These are phyloP conservation scores for Centella asiatica DNA, from an alignment of 129 eudicot species.

Conservation along the genomic window DNA sequence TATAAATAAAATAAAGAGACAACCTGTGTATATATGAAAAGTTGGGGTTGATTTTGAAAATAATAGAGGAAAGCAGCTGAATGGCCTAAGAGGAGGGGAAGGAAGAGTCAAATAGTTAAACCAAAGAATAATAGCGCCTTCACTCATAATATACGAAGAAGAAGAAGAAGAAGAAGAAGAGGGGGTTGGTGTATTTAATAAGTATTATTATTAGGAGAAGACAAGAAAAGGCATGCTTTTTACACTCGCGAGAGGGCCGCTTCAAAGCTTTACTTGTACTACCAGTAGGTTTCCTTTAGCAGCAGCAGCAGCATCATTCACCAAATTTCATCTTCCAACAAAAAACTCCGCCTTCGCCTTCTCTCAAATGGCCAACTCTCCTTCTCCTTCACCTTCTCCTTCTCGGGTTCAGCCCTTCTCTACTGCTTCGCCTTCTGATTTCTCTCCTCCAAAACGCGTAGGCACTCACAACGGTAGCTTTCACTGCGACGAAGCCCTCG, in stretches of 20 bases:
- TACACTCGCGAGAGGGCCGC: constrained; percentile 9
- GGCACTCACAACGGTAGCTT: constrained; percentile 96
- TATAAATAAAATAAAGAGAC: too few relatives aligned
- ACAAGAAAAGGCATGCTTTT: constrained; percentile 1
- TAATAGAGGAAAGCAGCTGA: too few relatives aligned
- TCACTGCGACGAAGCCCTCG: constrained; percentile 98
- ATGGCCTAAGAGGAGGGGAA: too few relatives aligned
- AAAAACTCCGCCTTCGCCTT: constrained; percentile 6
- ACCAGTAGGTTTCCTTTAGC: background rate
- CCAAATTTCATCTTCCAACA: background rate
- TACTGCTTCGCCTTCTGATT: constrained; percentile 10
- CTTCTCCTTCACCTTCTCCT: constrained; percentile 13
- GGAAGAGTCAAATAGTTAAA: too few relatives aligned
- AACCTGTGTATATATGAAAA: too few relatives aligned
- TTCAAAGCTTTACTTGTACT: background rate
- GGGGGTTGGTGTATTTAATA: too few relatives aligned
- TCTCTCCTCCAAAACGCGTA: constrained; percentile 40
- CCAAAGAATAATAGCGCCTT: too few relatives aligned
- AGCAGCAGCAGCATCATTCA: too few relatives aligned
- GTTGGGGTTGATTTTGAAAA: too few relatives aligned
- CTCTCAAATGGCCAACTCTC: constrained; percentile 20
- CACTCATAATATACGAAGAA: too few relatives aligned
- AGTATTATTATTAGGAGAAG: background rate
- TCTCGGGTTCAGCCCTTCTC: constrained; percentile 25
- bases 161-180: too few relatives aligned